phyloP scores from a whole-genome alignment of 768 basidiomycete species.

The Auricularia sp. region DNA sequence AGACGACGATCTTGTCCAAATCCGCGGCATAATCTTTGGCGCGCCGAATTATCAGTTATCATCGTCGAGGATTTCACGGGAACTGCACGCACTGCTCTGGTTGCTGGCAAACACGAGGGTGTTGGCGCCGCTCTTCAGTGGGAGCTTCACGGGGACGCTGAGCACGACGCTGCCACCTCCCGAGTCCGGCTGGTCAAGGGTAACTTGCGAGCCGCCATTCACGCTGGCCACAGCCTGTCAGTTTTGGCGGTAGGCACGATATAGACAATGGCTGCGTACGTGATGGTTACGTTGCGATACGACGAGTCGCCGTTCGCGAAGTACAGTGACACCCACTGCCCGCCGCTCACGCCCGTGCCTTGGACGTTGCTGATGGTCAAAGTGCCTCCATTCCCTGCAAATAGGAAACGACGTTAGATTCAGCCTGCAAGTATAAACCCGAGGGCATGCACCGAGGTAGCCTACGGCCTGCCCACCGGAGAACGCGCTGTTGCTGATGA shows the following conservation, averaged over 20 bases:
- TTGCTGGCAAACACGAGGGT: constrained; percentile 38
- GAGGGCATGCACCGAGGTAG: constrained; percentile 35
- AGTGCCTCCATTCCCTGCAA: constrained; percentile 43
- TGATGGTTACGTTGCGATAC: constrained; percentile 51
- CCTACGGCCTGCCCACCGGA: constrained; percentile 46
- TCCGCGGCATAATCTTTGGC: constrained; percentile 44
- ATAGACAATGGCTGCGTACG: constrained; percentile 22
- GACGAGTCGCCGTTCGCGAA: constrained; percentile 51
- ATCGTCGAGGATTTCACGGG: not conserved
- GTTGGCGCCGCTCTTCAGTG: constrained; percentile 39
- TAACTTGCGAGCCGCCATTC: constrained; percentile 43
- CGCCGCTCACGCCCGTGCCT: constrained; percentile 32
- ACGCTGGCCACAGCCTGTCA: constrained; percentile 26
- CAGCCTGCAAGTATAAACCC: not conserved
- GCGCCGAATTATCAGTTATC: not conserved
- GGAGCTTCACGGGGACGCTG: constrained; percentile 46
- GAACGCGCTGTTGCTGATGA: constrained; percentile 34
- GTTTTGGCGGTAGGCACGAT: not conserved
- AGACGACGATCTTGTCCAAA: constrained; percentile 52
- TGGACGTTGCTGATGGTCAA: constrained; percentile 47
- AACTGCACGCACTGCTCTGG: constrained; percentile 35
- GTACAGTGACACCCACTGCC: constrained; percentile 53
- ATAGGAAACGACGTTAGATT: not conserved
- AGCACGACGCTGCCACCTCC: constrained; percentile 43
- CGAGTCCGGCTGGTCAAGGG: constrained; percentile 48